These are phyloP conservation scores for Fusarium siculi DNA, from an alignment of 2,329 filamentous ascomycete genomes.

Conservation along the genomic window DNA sequence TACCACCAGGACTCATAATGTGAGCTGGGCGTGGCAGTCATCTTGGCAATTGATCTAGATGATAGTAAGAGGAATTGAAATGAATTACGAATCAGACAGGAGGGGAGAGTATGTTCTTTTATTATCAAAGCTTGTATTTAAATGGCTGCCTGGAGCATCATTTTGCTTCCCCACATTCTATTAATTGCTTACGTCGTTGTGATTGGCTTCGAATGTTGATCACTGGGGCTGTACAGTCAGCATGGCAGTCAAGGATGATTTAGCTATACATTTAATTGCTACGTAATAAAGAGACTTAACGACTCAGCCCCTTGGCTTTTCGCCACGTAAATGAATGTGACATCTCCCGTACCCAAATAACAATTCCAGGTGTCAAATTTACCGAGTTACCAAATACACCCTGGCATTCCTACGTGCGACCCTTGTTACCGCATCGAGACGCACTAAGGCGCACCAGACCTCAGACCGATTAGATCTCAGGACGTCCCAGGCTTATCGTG, in stretches of 20 bases:
- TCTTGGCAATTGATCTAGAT: neutral
- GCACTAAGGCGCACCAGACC: neutral
- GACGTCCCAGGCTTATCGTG: neutral
- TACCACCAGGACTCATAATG: constrained; percentile 15
- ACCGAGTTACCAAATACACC: neutral
- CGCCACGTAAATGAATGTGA: neutral
- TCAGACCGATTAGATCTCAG: fast-evolving
- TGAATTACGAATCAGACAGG: fast-evolving
- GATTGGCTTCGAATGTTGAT: neutral
- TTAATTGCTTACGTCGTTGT: too few species aligned
- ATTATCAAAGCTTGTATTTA: neutral
- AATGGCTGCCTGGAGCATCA: constrained; percentile 7
- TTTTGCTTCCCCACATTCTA: neutral
- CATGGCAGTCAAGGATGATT: too few species aligned
- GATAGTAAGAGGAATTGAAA: neutral
- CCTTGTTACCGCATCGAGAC: neutral
- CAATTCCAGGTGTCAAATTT: fast-evolving
- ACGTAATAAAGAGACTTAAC: neutral
- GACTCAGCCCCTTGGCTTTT: neutral
- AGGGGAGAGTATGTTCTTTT: neutral
- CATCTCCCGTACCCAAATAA: fast-evolving
- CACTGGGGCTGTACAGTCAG: neutral
- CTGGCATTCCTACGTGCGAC: too few species aligned
- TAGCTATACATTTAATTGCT: neutral
- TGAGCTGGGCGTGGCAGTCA: neutral